Percentiles rank a stretch among this genome's conserved stretches.
Conservation (phyloP, 192 early-diverging fungal genomes). For the Entomortierella parvispora region DNA sequence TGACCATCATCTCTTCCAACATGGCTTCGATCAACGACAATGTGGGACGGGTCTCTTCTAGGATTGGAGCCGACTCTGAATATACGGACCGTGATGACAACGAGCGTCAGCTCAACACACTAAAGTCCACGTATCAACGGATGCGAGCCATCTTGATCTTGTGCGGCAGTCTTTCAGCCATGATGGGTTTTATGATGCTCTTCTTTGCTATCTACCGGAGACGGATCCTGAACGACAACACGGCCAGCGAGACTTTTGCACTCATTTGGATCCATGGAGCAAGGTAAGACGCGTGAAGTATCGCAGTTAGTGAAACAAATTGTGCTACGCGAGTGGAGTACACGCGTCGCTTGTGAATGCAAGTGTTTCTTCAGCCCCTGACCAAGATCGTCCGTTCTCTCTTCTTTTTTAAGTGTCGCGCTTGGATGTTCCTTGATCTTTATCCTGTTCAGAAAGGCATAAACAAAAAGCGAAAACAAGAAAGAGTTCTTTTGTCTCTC, state of each 20-base stretch:
- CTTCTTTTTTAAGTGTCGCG: constrained; percentile 27
- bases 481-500: background rate
- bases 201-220: constrained; percentile 45
- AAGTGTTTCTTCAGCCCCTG: background rate
- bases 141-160: constrained; percentile 41
- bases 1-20: constrained; percentile 52
- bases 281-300: constrained; percentile 8
- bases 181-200: constrained; percentile 51
- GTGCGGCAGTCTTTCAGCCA: constrained; percentile 41
- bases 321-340: background rate
- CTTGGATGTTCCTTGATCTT: constrained; percentile 48
- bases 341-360: background rate
- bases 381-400: background rate
- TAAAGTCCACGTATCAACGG: constrained; percentile 45
- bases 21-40: constrained; percentile 52
- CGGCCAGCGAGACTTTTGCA: constrained; percentile 35
- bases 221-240: constrained; percentile 34
- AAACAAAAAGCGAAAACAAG: background rate
- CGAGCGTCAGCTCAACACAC: constrained; percentile 42
- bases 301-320: background rate
- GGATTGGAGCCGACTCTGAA: constrained; percentile 45
- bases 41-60: constrained; percentile 36
- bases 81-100: constrained; percentile 50
- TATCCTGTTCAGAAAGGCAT: constrained; percentile 48
- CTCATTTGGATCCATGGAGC: constrained; percentile 50